Evolutionary conservation across 208 protist genomes (phyloP).

Genomic region (Naegleria gruberi): DNA sequence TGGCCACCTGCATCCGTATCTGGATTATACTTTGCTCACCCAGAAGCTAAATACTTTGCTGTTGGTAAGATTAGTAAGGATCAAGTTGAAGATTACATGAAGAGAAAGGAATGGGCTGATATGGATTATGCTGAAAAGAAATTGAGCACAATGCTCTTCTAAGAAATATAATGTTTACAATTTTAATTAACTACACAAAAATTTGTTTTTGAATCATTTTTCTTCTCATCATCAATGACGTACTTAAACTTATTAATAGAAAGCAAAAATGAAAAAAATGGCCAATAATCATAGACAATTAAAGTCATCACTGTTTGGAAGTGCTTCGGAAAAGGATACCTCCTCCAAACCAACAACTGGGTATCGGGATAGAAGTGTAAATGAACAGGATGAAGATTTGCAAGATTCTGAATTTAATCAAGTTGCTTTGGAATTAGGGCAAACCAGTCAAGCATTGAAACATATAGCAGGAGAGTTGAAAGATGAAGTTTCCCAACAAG

Average conservation of each 20-base stretch:
- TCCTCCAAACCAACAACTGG: too few relatives aligned
- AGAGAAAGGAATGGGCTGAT: conserved; percentile 55
- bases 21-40: conserved; percentile 81
- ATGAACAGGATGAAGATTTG: neutral
- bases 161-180: too few relatives aligned
- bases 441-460: neutral
- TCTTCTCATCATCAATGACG: too few relatives aligned
- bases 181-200: too few relatives aligned
- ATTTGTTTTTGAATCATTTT: too few relatives aligned
- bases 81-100: conserved; percentile 74
- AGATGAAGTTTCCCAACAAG: neutral
- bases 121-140: conserved; percentile 31
- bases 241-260: too few relatives aligned
- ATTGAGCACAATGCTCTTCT: neutral
- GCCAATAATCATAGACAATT: too few relatives aligned
- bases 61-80: conserved; percentile 88
- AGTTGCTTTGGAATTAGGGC: neutral
- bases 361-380: neutral
- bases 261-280: too few relatives aligned
- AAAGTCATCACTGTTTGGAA: too few relatives aligned
- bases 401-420: neutral
- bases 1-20: conserved; percentile 79
- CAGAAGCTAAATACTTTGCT: conserved; percentile 85
- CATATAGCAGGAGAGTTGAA: neutral
- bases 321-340: too few relatives aligned